Conservation (phyloP, 345 rosid genomes). For the Bruguiera parviflora region DNA sequence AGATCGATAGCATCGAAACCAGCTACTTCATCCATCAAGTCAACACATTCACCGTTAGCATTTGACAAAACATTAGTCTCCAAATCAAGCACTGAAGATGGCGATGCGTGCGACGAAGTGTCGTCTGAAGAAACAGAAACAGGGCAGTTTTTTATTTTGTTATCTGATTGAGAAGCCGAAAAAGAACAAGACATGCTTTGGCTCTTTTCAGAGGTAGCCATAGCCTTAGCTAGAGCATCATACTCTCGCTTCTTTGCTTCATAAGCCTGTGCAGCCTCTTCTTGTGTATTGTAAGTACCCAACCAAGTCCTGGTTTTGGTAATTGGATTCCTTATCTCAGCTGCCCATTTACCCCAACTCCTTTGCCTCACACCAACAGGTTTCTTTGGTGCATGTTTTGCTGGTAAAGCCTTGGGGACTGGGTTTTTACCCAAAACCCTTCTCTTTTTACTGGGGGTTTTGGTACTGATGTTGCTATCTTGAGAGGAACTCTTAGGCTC, state of each 20-base stretch:
- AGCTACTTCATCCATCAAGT: constrained; percentile 7
- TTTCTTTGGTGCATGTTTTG: constrained; percentile 1
- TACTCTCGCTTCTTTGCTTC: constrained; percentile 60
- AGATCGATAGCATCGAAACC: constrained; percentile 25
- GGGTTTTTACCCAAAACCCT: constrained; percentile 24
- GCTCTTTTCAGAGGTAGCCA: constrained; percentile 33
- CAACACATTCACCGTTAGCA: constrained; percentile 17
- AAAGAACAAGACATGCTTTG: constrained; percentile 11
- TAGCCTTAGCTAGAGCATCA: constrained; percentile 28
- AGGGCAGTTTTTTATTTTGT: not conserved
- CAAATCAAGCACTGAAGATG: constrained; percentile 31
- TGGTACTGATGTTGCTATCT: constrained; percentile 52
- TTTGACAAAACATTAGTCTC: constrained; percentile 39
- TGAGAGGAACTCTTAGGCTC: constrained; percentile 58
- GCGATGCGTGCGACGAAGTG: constrained; percentile 48
- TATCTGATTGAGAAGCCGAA: constrained; percentile 9
- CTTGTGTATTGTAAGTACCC: constrained; percentile 64
- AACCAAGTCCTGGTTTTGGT: constrained; percentile 61
- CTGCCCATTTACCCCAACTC: constrained; percentile 91
- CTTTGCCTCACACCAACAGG: constrained; percentile 74
- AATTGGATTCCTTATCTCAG: constrained; percentile 69
- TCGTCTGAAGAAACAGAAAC: constrained; percentile 30
- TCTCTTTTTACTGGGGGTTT: constrained; percentile 26
- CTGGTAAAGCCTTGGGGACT: not conserved
- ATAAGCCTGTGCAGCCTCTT: constrained; percentile 76